Evolutionary conservation across 2,329 filamentous ascomycete genomes (phyloP).

Genomic region (Penicillium sp.): DNA sequence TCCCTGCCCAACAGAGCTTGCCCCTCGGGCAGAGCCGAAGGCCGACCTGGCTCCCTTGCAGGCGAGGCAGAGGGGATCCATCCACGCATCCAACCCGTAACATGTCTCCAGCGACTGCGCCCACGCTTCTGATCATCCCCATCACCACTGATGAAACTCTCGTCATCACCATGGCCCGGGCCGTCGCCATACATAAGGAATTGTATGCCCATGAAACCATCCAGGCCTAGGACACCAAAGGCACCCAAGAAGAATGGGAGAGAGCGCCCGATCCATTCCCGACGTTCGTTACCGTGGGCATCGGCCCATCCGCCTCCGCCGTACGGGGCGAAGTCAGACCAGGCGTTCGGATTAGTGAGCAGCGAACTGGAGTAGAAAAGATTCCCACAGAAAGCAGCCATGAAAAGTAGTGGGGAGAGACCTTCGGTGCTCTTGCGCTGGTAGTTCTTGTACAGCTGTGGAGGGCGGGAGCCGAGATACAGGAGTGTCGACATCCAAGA

Average conservation of each 20-base stretch:
- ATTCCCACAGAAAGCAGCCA: conserved; percentile 65
- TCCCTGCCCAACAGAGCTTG: conserved; percentile 31
- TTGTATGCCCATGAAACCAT: conserved; percentile 60
- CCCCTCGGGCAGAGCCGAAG: conserved; percentile 23
- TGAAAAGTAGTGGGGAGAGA: conserved; percentile 60
- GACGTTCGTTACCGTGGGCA: conserved; percentile 51
- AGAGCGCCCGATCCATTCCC: conserved; percentile 56
- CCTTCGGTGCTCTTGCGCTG: conserved; percentile 60
- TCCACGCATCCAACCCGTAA: conserved; percentile 63
- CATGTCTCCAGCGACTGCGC: conserved; percentile 51
- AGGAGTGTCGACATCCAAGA: conserved; percentile 56
- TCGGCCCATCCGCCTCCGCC: conserved; percentile 60
- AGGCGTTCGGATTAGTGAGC: conserved; percentile 61
- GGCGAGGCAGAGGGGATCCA: conserved; percentile 56
- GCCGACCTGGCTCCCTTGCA: conserved; percentile 21
- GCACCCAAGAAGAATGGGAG: conserved; percentile 64
- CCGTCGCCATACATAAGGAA: conserved; percentile 58
- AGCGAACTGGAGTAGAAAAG: conserved; percentile 63
- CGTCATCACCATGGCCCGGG: conserved; percentile 15
- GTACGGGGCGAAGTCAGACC: conserved; percentile 55
- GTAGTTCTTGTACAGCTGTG: conserved; percentile 65
- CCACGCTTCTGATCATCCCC: conserved; percentile 45
- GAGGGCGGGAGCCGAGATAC: conserved; percentile 58
- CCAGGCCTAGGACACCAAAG: conserved; percentile 60
- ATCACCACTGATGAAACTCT: conserved; percentile 6